These are phyloP conservation scores for Russula emetica DNA, from an alignment of 768 basidiomycete species.

Conservation along the genomic window DNA sequence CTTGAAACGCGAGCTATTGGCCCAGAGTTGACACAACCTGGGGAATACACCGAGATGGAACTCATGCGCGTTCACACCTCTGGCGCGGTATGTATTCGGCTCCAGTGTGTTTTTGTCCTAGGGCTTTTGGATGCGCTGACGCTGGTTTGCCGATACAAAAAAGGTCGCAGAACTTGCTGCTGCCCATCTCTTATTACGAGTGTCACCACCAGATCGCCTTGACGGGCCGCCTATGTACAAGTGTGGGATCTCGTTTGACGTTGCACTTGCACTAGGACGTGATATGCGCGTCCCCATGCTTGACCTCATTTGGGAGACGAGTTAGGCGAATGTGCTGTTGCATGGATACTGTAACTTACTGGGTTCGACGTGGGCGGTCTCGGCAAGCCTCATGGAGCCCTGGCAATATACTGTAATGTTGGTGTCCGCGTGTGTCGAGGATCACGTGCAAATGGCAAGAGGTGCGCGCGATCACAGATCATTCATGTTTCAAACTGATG, in stretches of 20 bases:
- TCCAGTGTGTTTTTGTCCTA: neutral
- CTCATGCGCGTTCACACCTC: slow-evolving; percentile 56
- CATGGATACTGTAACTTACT: neutral
- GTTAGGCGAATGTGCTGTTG: neutral
- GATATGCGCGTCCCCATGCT: slow-evolving; percentile 56
- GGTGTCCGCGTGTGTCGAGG: too few species aligned
- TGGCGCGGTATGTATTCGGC: slow-evolving; percentile 47
- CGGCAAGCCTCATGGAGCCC: neutral
- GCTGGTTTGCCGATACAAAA: slow-evolving; percentile 31
- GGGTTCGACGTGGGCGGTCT: neutral
- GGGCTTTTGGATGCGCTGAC: neutral
- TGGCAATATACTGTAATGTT: neutral
- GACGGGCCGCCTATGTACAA: slow-evolving; percentile 73
- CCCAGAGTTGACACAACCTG: slow-evolving; percentile 51
- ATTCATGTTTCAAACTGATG: neutral
- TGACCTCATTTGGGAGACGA: slow-evolving; percentile 63
- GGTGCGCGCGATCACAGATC: neutral
- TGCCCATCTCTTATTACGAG: slow-evolving; percentile 63
- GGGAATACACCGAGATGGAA: slow-evolving; percentile 75
- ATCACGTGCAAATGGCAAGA: neutral
- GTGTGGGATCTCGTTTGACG: slow-evolving; percentile 61
- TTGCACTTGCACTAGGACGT: slow-evolving; percentile 51
- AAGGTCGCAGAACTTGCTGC: slow-evolving; percentile 66
- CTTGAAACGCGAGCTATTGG: slow-evolving; percentile 43
- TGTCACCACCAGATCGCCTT: slow-evolving; percentile 54